A percentile compares a stretch with the other conserved stretches of the same genome.
phyloP scores from a whole-genome alignment of 441 rosid species.

The Croton setiger region DNA sequence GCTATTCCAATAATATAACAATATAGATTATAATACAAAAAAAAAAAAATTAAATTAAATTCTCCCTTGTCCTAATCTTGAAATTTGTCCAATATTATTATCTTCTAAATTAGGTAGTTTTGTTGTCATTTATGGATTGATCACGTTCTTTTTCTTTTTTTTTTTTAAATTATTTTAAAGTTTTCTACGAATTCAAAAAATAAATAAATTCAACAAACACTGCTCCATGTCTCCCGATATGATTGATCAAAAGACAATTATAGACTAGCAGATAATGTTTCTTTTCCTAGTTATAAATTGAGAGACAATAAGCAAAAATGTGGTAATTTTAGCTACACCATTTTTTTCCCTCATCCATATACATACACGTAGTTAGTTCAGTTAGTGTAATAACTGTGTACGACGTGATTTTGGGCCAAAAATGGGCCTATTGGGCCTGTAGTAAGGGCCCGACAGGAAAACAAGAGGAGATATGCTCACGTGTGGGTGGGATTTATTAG shows the following conservation, averaged over 20 bases:
- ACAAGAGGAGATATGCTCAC: conserved; percentile 39
- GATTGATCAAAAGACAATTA: background rate
- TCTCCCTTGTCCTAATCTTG: background rate
- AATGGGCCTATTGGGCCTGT: conserved; percentile 20
- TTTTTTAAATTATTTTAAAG: too few relatives aligned
- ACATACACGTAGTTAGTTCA: too few relatives aligned
- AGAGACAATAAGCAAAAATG: background rate
- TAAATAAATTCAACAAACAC: too few relatives aligned
- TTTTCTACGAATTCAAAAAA: too few relatives aligned
- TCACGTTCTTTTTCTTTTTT: too few relatives aligned
- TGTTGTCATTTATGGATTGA: too few relatives aligned
- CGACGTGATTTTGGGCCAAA: conserved; percentile 22
- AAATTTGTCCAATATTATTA: too few relatives aligned
- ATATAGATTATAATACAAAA: background rate
- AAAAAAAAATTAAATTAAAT: background rate
- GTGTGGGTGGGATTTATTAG: conserved; percentile 43
- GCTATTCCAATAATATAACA: background rate
- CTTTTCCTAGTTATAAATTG: background rate
- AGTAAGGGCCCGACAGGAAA: conserved; percentile 30
- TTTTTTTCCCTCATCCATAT: too few relatives aligned
- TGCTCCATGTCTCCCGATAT: background rate
- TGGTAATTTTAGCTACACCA: background rate
- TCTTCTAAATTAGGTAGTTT: conserved; percentile 4
- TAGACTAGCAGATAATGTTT: too few relatives aligned
- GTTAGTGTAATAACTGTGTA: background rate